Conservation (phyloP, 169 alveolate genomes). For the Plasmodium knowlesi region DNA sequence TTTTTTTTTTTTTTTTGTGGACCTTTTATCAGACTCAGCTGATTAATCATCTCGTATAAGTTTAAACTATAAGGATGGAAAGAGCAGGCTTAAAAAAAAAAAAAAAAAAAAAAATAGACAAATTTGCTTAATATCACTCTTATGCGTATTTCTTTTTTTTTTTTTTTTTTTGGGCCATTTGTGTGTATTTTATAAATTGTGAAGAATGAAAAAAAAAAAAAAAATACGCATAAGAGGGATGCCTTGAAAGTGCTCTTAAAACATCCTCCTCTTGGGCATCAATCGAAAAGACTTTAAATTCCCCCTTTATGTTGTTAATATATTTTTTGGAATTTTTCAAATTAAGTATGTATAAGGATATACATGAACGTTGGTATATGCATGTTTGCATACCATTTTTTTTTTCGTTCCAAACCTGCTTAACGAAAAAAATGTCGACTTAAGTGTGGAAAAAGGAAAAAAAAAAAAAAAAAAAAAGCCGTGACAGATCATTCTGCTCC, state of each 20-base stretch:
- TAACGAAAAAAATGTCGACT: not conserved
- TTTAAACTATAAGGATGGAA: not conserved
- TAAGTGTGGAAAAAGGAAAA: not conserved
- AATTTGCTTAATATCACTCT: no score
- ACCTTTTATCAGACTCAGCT: not conserved
- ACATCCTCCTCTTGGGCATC: not conserved
- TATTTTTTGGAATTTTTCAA: not conserved
- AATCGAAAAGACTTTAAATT: not conserved
- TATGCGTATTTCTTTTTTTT: no score
- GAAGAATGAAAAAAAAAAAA: no score
- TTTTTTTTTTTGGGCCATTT: no score
- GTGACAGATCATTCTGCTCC: not conserved
- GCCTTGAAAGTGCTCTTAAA: not conserved
- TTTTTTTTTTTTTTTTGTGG: no score
- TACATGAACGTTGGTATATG: not conserved
- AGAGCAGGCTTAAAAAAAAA: not conserved
- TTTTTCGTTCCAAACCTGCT: not conserved
- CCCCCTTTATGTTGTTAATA: not conserved
- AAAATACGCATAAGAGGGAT: not conserved
- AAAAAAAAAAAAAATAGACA: no score
- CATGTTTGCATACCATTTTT: constrained; percentile 1
- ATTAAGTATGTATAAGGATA: not conserved
- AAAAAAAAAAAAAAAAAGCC: not conserved
- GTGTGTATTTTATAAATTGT: no score
- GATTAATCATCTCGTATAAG: not conserved